phyloP scores from a whole-genome alignment of 2,329 filamentous ascomycete genomes.

The Acrodontium crateriforme region DNA sequence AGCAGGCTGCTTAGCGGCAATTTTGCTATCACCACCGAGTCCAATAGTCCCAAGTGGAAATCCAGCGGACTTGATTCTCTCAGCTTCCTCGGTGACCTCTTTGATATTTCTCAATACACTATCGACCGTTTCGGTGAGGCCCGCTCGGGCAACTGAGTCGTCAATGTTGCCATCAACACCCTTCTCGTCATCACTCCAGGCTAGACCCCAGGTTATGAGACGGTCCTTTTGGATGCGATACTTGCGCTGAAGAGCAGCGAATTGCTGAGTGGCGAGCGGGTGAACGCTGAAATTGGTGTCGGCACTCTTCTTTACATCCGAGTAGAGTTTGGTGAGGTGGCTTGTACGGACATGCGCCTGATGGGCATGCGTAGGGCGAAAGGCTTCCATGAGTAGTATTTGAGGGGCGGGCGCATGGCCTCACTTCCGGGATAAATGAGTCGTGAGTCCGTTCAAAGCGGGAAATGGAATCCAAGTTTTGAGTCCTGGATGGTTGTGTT shows the following conservation, averaged over 20 bases:
- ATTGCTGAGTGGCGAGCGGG: constrained; percentile 47
- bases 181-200: constrained; percentile 61
- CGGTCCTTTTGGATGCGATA: constrained; percentile 69
- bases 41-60: constrained; percentile 14
- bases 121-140: constrained; percentile 61
- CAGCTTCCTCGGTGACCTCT: constrained; percentile 63
- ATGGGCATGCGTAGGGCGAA: constrained; percentile 6
- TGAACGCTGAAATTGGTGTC: constrained; percentile 47
- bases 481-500: not conserved
- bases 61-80: constrained; percentile 46
- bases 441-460: not conserved
- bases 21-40: constrained; percentile 18
- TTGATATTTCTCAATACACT: constrained; percentile 72
- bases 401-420: constrained; percentile 1
- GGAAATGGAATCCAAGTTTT: not conserved
- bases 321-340: constrained; percentile 56
- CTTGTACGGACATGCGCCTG: constrained; percentile 12
- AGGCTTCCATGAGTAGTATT: constrained; percentile 11
- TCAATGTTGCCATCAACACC: constrained; percentile 57
- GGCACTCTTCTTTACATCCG: constrained; percentile 61
- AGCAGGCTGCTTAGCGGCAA: constrained; percentile 34
- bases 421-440: constrained; percentile 1
- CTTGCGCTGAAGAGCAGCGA: constrained; percentile 59
- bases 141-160: constrained; percentile 51
- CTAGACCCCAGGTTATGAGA: constrained; percentile 63